Percentiles rank a stretch among this genome's conserved stretches.
Conservation (phyloP, 495 filamentous ascomycete genomes). For the Aspergillus coremiiformis region DNA sequence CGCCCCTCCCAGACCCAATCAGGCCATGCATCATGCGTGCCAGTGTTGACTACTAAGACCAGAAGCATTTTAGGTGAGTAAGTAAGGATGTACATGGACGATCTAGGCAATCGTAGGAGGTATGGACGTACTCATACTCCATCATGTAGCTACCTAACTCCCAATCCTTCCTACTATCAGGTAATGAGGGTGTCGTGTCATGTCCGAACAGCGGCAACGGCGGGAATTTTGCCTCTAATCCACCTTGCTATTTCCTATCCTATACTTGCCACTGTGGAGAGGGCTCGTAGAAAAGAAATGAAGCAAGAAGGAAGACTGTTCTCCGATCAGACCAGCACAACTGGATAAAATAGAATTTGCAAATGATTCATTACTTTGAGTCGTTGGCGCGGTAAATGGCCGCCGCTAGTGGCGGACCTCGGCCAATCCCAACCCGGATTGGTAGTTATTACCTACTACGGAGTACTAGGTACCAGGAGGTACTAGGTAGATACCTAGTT, state of each 20-base stretch:
- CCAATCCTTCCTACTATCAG: not conserved
- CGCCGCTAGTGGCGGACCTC: slow-evolving; percentile 1
- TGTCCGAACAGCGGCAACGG: not conserved
- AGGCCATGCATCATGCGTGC: slow-evolving; percentile 3
- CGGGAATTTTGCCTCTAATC: not conserved
- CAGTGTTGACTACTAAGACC: not conserved
- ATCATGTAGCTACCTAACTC: not conserved
- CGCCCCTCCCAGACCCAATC: slow-evolving; percentile 18
- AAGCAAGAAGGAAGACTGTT: not conserved
- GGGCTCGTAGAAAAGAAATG: not conserved
- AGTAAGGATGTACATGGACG: not conserved
- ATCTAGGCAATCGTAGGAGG: not conserved
- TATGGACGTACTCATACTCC: not conserved
- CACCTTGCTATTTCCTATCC: not conserved
- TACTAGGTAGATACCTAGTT: too few species aligned
- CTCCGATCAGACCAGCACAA: not conserved
- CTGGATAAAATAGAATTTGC: not conserved
- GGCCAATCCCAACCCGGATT: slow-evolving; percentile 7
- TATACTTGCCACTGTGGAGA: not conserved
- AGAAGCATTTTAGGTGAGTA: not conserved
- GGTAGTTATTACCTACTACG: too few species aligned
- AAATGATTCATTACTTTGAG: slow-evolving; percentile 1
- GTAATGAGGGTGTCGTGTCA: not conserved
- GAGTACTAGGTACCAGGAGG: too few species aligned
- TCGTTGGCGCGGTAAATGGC: not conserved